Evolutionary conservation across 495 filamentous ascomycete genomes (phyloP), one percentile per base, ranked within the genome.

Genomic region (Lentithecium fluviatile): DNA sequence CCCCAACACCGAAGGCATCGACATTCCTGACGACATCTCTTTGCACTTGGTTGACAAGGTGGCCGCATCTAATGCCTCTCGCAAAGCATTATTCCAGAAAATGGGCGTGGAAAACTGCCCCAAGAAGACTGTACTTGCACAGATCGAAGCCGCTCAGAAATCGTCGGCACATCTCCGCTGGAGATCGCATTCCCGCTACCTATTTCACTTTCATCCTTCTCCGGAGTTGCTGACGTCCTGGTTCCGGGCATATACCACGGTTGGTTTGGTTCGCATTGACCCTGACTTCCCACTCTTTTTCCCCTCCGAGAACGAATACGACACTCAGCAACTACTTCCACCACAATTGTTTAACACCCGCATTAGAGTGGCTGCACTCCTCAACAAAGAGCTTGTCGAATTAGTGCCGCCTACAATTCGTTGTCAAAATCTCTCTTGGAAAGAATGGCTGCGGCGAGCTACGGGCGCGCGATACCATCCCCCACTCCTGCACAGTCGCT

Each of bases 91-190:
- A 6, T 58, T 20, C 45, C 5, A 13, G 19, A n/a, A 8, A 11
- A 21, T 58, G 26, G 55, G 55, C 2, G 55, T 58, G 6, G 2
- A 50, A 38, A 45, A 49, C 11, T 58, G 55, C 21, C 45, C 55
- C 15, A 34, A 5, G 21, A 26, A 34, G 12, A 36, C 17, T 15
- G 55, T 58, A 1, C 5, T 48, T 6, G 1, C 23, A 1, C 10
- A 49, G 12, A 58, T 58, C 19, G n/a, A 48, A 23, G 17, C 1
- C 1, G n/a, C 25, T 6, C 55, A 58, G 17, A 50, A 2, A 25
- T 6, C 10, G 5, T 2, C 2, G n/a, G 6, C 38, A 23, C 17
- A 1, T 11, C 8, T 45, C n/a, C 21, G 29, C 32, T 50, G 13
- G 23, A 6, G n/a, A 15, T 25, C 43, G 8, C 55, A 58, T 40